phyloP scores from a whole-genome alignment of 75 land plant species.

The Adiantum capillusveneris region DNA sequence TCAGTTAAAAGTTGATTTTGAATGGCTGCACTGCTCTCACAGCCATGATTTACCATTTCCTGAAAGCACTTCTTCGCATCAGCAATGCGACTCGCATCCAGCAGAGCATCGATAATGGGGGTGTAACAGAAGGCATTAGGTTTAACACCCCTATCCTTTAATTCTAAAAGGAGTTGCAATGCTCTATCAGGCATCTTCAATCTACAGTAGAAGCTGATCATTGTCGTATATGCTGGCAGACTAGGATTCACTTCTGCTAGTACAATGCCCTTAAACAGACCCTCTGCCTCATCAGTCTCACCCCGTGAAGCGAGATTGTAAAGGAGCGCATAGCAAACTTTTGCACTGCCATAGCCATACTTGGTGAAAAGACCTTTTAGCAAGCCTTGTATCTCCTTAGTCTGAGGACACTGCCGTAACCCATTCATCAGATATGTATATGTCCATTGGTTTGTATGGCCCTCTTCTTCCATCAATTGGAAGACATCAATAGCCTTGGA shows the following conservation, averaged over 20 bases:
- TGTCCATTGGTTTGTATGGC: constrained; percentile 20
- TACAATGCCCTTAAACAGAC: constrained; percentile 30
- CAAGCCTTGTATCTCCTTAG: constrained; percentile 18
- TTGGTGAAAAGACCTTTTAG: constrained; percentile 32
- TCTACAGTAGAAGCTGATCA: constrained; percentile 51
- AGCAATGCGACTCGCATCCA: constrained; percentile 22
- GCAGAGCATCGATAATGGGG: constrained; percentile 28
- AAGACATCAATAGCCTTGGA: constrained; percentile 38
- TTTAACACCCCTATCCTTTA: constrained; percentile 41
- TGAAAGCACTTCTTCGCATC: constrained; percentile 24
- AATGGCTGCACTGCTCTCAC: constrained; percentile 21
- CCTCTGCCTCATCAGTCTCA: constrained; percentile 29
- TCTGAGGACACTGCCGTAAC: constrained; percentile 36
- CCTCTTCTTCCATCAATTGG: constrained; percentile 24
- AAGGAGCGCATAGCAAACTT: constrained; percentile 43
- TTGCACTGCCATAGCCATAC: constrained; percentile 28
- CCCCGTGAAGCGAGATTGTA: constrained; percentile 28
- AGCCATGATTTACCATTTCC: constrained; percentile 31
- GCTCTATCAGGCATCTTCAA: constrained; percentile 39
- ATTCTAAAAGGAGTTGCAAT: constrained; percentile 35
- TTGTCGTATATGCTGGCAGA: constrained; percentile 41
- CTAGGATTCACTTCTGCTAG: constrained; percentile 22
- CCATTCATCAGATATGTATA: constrained; percentile 44
- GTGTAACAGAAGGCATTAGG: constrained; percentile 37
- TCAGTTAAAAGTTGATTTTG: constrained; percentile 15